Conservation (phyloP, 306 rosid genomes). For the Sicyos edulis region DNA sequence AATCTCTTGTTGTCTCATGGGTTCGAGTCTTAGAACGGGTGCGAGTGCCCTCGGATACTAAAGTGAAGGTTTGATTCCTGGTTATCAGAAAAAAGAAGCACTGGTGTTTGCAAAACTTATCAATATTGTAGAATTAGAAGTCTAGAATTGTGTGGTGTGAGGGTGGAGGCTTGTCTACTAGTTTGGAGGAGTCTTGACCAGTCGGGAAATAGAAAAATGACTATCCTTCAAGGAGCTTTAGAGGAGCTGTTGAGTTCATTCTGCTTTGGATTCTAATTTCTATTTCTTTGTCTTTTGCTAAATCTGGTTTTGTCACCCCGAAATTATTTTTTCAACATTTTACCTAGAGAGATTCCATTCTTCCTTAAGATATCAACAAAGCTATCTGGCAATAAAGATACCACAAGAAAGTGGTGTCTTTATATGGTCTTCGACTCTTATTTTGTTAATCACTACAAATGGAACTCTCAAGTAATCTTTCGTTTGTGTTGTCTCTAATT, state of each 20-base stretch:
- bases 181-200: not conserved
- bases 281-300: not conserved
- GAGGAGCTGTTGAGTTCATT: not conserved
- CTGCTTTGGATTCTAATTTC: not conserved
- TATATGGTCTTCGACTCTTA: too few relatives aligned
- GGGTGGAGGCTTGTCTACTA: not conserved
- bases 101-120: not conserved
- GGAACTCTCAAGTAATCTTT: too few relatives aligned
- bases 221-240: not conserved
- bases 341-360: not conserved
- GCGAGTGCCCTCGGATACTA: too few relatives aligned
- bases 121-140: not conserved
- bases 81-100: too few relatives aligned
- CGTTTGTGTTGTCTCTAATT: too few relatives aligned
- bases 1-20: too few relatives aligned
- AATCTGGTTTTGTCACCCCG: not conserved
- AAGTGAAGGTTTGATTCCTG: too few relatives aligned
- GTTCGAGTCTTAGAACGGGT: too few relatives aligned
- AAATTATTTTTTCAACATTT: not conserved
- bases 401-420: too few relatives aligned
- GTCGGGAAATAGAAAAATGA: not conserved
- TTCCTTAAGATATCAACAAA: not conserved
- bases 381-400: too few relatives aligned
- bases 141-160: not conserved
- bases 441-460: too few relatives aligned